Evolutionary conservation across 495 filamentous ascomycete genomes (phyloP).

Genomic region (Lasiosphaeris hirsuta): DNA sequence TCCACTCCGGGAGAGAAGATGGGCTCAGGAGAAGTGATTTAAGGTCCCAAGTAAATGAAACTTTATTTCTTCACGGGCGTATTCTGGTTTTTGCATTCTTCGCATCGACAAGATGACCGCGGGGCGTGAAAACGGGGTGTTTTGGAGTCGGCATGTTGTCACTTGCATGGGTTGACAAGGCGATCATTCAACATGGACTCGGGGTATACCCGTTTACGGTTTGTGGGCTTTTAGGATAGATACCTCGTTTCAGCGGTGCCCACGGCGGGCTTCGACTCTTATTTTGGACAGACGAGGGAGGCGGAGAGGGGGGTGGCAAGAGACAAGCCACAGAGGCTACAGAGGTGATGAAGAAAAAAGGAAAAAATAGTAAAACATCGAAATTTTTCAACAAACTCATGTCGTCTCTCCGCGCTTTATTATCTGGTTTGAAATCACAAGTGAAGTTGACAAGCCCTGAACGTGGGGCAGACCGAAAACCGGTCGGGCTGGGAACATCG

Average conservation of each 20-base stretch:
- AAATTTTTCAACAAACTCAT: conserved; percentile 8
- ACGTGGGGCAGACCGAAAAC: too few relatives aligned
- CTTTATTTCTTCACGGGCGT: neutral
- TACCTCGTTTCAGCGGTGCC: neutral
- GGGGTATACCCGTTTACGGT: neutral
- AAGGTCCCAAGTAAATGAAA: neutral
- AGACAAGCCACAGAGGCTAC: neutral
- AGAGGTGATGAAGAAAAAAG: neutral
- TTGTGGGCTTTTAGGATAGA: neutral
- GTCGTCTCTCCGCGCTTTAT: neutral
- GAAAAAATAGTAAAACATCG: conserved; percentile 5
- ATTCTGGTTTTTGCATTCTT: conserved; percentile 2
- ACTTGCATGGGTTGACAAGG: neutral
- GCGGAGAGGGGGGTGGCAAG: neutral
- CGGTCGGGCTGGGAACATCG: too few relatives aligned
- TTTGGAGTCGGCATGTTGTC: neutral
- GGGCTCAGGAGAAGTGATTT: conserved; percentile 59
- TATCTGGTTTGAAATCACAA: too few relatives aligned
- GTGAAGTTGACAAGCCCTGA: too few relatives aligned
- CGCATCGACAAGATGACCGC: neutral
- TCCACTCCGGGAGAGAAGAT: conserved; percentile 75
- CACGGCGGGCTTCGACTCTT: neutral
- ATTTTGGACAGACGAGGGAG: neutral
- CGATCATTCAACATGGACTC: conserved; percentile 16
- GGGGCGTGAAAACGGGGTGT: neutral